Evolutionary conservation across 1,139 yeast species (phyloP).

Genomic region (Scheffersomyces cryptocercus): DNA sequence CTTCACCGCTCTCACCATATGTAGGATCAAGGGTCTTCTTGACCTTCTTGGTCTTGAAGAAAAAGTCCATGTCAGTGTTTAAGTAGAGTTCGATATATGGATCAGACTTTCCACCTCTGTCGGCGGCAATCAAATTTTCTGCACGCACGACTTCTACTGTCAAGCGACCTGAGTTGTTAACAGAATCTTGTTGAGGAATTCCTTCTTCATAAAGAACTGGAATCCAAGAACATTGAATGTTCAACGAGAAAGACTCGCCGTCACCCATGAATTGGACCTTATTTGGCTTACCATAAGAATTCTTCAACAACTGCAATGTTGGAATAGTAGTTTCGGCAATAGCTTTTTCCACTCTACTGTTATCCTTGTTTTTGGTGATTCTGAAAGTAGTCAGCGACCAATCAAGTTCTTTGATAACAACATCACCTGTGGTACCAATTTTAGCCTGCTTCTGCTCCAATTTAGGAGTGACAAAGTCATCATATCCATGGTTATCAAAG

Average conservation of each 20-base stretch:
- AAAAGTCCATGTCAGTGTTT: slow-evolving; percentile 57
- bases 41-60: slow-evolving; percentile 72
- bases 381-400: slow-evolving; percentile 69
- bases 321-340: slow-evolving; percentile 68
- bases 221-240: slow-evolving; percentile 72
- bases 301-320: slow-evolving; percentile 64
- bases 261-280: slow-evolving; percentile 50
- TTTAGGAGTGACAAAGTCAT: slow-evolving; percentile 57
- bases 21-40: slow-evolving; percentile 87
- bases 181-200: slow-evolving; percentile 74
- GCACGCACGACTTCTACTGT: slow-evolving; percentile 67
- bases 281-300: slow-evolving; percentile 63
- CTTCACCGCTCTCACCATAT: slow-evolving; percentile 70
- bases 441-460: slow-evolving; percentile 39
- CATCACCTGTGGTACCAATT: slow-evolving; percentile 69
- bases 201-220: slow-evolving; percentile 61
- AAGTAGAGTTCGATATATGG: slow-evolving; percentile 75
- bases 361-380: slow-evolving; percentile 53
- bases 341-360: slow-evolving; percentile 56
- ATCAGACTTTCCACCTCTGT: slow-evolving; percentile 88
- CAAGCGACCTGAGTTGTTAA: slow-evolving; percentile 74
- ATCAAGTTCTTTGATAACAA: slow-evolving; percentile 70
- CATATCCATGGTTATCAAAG: slow-evolving; percentile 72
- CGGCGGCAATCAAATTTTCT: slow-evolving; percentile 75
- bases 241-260: slow-evolving; percentile 51